Evolutionary conservation across 2,329 filamentous ascomycete genomes (phyloP).

Genomic region (Sarocladium brachiariae): DNA sequence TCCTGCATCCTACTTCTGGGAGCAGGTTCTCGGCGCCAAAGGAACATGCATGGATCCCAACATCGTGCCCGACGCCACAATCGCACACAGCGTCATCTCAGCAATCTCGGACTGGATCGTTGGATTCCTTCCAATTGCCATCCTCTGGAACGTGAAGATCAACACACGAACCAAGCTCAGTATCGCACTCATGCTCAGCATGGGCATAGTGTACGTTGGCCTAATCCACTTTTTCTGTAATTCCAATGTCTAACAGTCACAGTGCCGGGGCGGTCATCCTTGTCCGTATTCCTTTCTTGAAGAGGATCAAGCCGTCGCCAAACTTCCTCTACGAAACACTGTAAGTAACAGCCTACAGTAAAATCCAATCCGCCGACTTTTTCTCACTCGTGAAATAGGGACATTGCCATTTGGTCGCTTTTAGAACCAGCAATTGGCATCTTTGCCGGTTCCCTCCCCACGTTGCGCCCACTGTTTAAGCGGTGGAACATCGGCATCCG

Average conservation of each 20-base stretch:
- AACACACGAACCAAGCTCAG: slow-evolving; percentile 37
- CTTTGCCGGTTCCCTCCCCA: slow-evolving; percentile 25
- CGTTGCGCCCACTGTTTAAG: slow-evolving; percentile 25
- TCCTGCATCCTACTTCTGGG: slow-evolving; percentile 43
- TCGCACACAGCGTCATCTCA: slow-evolving; percentile 38
- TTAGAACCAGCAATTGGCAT: slow-evolving; percentile 28
- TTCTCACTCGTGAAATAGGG: slow-evolving; percentile 16
- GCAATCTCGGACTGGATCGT: slow-evolving; percentile 41
- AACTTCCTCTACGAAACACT: slow-evolving; percentile 26
- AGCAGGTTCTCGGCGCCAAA: slow-evolving; percentile 25
- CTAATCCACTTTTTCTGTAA: not conserved
- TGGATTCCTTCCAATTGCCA: slow-evolving; percentile 40
- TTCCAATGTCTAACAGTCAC: not conserved
- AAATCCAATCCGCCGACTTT: not conserved
- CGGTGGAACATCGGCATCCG: slow-evolving; percentile 17
- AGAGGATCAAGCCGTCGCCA: slow-evolving; percentile 18
- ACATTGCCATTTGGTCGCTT: slow-evolving; percentile 25
- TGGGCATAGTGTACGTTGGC: slow-evolving; percentile 40
- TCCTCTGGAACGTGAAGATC: slow-evolving; percentile 45
- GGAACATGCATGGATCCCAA: slow-evolving; percentile 34
- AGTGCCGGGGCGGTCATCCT: slow-evolving; percentile 33
- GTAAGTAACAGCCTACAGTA: slow-evolving; percentile 16
- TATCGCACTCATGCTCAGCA: slow-evolving; percentile 39
- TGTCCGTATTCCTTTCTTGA: slow-evolving; percentile 28
- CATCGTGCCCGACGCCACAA: slow-evolving; percentile 34